Percentiles rank a stretch among this genome's conserved stretches.
Conservation (phyloP, 768 basidiomycete genomes). For the Boletus pseudo-olivaceus region DNA sequence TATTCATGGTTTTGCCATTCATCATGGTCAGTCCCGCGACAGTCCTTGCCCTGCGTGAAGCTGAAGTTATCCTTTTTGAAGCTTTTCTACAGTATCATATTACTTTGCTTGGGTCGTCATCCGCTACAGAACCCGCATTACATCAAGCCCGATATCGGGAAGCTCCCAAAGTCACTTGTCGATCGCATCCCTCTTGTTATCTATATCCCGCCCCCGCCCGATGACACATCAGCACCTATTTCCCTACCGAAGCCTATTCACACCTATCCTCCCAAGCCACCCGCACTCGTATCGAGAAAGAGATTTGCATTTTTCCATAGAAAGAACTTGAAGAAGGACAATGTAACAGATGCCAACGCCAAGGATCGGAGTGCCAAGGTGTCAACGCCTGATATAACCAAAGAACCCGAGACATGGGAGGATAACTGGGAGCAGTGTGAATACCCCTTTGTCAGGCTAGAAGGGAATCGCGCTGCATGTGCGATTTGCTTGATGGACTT, state of each 20-base stretch:
- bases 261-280: constrained; percentile 57
- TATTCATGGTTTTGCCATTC: constrained; percentile 77
- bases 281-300: constrained; percentile 32
- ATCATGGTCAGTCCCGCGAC: constrained; percentile 55
- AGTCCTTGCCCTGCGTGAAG: not conserved
- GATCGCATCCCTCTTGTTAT: constrained; percentile 80
- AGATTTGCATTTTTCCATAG: constrained; percentile 54
- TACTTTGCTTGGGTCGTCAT: constrained; percentile 77
- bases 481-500: constrained; percentile 86
- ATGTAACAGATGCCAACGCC: constrained; percentile 7
- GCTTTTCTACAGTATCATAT: constrained; percentile 75
- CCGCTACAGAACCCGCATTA: constrained; percentile 70
- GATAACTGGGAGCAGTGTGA: constrained; percentile 73
- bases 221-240: constrained; percentile 36
- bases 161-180: constrained; percentile 66
- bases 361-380: constrained; percentile 17
- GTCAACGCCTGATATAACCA: constrained; percentile 11
- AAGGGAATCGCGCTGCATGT: constrained; percentile 80
- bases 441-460: constrained; percentile 78
- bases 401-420: constrained; percentile 59
- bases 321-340: constrained; percentile 25
- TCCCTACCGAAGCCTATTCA: constrained; percentile 50
- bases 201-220: constrained; percentile 79
- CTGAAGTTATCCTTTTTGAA: constrained; percentile 25
- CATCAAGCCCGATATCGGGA: constrained; percentile 77